Percentiles rank a stretch among this genome's conserved stretches.
These are phyloP conservation scores for Inga laurina DNA, from an alignment of 306 rosid genomes.

Conservation along the genomic window DNA sequence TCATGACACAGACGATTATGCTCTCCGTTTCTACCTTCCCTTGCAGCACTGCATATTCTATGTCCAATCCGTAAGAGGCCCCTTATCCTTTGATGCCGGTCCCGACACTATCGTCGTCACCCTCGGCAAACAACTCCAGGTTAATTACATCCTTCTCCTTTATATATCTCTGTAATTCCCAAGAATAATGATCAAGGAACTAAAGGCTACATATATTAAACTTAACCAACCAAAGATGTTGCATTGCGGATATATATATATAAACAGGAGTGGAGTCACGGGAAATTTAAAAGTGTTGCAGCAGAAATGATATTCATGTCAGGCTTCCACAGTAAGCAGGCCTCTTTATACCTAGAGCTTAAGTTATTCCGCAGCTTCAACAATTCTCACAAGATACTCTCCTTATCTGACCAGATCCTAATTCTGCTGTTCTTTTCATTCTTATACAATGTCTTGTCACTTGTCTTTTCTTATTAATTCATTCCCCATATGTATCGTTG, in stretches of 20 bases:
- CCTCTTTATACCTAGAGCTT: conserved; percentile 43
- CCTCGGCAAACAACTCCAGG: conserved; percentile 56
- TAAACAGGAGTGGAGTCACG: conserved; percentile 42
- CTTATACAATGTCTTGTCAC: conserved; percentile 33
- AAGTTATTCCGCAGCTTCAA: conserved; percentile 24
- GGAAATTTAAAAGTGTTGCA: conserved; percentile 37
- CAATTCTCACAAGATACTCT: conserved; percentile 31
- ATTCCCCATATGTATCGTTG: background rate
- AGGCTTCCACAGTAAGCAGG: conserved; percentile 27
- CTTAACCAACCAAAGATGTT: background rate
- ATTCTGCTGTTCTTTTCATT: conserved; percentile 34
- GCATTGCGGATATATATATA: background rate
- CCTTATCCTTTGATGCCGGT: conserved; percentile 41
- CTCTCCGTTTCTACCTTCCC: conserved; percentile 51
- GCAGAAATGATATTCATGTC: conserved; percentile 43
- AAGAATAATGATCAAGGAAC: background rate
- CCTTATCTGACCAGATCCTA: conserved; percentile 47
- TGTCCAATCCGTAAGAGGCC: conserved; percentile 33
- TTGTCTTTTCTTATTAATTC: conserved; percentile 24
- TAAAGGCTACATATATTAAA: background rate
- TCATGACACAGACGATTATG: conserved; percentile 33
- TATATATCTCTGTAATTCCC: background rate
- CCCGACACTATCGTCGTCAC: conserved; percentile 48
- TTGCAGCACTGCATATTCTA: conserved; percentile 39
- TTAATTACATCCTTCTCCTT: conserved; percentile 10